Base-by-base conservation (phyloP, 1,139 yeast species). In the Casaregolazyma lundiana region DNA sequence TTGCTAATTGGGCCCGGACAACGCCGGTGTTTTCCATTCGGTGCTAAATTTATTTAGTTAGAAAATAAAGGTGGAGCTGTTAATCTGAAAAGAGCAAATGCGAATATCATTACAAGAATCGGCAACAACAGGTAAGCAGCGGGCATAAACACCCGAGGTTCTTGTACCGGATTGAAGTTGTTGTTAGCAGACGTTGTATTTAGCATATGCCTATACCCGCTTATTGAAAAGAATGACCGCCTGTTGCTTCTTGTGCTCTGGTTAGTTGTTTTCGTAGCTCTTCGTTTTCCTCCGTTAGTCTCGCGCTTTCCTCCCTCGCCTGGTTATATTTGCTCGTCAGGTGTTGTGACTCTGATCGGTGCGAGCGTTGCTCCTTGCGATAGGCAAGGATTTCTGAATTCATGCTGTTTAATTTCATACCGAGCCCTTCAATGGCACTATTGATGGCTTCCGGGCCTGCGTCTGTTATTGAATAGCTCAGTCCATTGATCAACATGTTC, bases 321-420 rank as follows among this genome's bases (percentile, higher is more conserved):
- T 37, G 37, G 50, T 58, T 58, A 44, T 58, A 58, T 43, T 54
- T 54, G 22, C 53, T 35, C 1, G 60, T 58, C 29, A 58, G 47
- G 40, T 57, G 54, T 38, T 58, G 62, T 6, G 51, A 39, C 36
- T 58, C 62, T 7, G 53, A 39, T 19, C 45, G 26, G 22, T 55
- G 57, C 6, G 53, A 47, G 32, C 52, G 50, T 32, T 55, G 60
- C 43, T 53, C 61, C 6, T 46, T 48, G 17, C 61, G 51, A 22
- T 49, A 48, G 6, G 54, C 41, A 26, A 50, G 48, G 20, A 54
- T 46, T 38, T 56, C 52, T 16, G 52, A 43, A 22, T 50, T 46
- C 37, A 57, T 37, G 24, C 39, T 42, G 19, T 22, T 34, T n/a
- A 41, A 11, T 18, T 15, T 26, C 2, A 26, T 5, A n/a, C 32